Conservation (phyloP, 441 rosid species). For the Erysimum pusillum region DNA sequence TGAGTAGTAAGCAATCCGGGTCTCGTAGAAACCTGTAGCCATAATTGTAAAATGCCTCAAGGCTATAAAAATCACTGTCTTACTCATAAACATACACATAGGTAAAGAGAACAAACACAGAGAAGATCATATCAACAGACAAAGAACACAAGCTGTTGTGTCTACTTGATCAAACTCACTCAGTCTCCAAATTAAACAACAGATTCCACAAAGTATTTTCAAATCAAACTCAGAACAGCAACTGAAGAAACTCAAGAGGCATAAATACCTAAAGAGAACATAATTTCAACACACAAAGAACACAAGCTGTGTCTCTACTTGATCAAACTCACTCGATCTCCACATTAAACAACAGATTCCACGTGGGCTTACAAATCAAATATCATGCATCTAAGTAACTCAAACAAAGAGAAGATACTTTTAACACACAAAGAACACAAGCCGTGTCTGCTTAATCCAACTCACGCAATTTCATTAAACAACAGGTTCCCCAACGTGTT, state of each 20-base stretch:
- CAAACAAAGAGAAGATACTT: not conserved
- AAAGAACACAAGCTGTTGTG: not conserved
- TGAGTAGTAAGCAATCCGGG: conserved; percentile 85
- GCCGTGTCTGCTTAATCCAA: too few relatives aligned
- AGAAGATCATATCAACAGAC: not conserved
- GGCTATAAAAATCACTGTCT: not conserved
- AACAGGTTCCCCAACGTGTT: too few relatives aligned
- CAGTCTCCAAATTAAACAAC: not conserved
- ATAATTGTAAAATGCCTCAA: conserved; percentile 24
- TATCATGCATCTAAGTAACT: not conserved
- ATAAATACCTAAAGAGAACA: not conserved
- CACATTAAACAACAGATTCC: conserved; percentile 10
- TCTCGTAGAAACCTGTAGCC: conserved; percentile 82
- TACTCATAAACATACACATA: conserved; percentile 12
- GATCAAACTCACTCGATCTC: not conserved
- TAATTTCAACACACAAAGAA: too few relatives aligned
- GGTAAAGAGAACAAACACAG: not conserved
- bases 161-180: not conserved
- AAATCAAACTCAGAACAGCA: not conserved
- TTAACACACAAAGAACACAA: too few relatives aligned
- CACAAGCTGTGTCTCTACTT: too few relatives aligned
- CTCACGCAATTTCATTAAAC: too few relatives aligned
- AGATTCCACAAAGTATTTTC: not conserved
- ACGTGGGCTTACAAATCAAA: not conserved
- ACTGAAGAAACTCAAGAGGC: not conserved